These are phyloP conservation scores for Mortierella sp. DNA, from an alignment of 371 early-diverging fungal species.

Conservation along the genomic window DNA sequence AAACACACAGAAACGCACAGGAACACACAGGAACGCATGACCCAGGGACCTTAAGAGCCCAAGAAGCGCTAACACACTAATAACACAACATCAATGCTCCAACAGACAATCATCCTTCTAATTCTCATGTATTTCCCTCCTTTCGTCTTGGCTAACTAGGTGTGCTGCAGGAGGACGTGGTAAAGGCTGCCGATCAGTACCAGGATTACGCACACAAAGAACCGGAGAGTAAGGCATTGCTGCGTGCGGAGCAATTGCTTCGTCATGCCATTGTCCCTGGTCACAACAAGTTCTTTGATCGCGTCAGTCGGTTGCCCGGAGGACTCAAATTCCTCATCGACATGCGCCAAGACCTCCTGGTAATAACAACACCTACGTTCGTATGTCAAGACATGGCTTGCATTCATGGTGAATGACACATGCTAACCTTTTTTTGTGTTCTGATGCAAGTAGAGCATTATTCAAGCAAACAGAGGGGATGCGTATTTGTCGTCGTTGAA, in stretches of 20 bases:
- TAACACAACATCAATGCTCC: not conserved
- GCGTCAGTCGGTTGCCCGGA: constrained; percentile 78
- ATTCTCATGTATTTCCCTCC: not conserved
- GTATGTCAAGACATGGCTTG: not conserved
- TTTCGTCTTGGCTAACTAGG: constrained; percentile 22
- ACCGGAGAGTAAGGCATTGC: constrained; percentile 50
- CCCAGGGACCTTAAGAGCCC: too few species aligned
- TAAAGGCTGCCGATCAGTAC: constrained; percentile 57
- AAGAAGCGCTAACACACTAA: too few species aligned
- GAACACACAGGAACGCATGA: too few species aligned
- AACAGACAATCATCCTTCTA: not conserved
- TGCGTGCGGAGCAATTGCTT: constrained; percentile 69
- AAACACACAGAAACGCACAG: too few species aligned
- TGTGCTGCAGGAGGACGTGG: constrained; percentile 42
- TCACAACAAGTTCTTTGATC: constrained; percentile 78
- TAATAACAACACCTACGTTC: constrained; percentile 4
- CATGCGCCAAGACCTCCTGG: constrained; percentile 80
- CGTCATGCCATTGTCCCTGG: constrained; percentile 73
- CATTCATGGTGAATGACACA: not conserved
- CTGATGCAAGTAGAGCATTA: constrained; percentile 22
- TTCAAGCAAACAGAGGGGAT: constrained; percentile 42
- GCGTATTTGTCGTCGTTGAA: constrained; percentile 64
- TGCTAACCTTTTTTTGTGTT: not conserved
- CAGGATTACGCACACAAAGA: constrained; percentile 16
- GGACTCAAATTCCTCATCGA: constrained; percentile 83